Conservation (phyloP, 2,329 filamentous ascomycete species). For the Pseudogymnoascus sp. region DNA sequence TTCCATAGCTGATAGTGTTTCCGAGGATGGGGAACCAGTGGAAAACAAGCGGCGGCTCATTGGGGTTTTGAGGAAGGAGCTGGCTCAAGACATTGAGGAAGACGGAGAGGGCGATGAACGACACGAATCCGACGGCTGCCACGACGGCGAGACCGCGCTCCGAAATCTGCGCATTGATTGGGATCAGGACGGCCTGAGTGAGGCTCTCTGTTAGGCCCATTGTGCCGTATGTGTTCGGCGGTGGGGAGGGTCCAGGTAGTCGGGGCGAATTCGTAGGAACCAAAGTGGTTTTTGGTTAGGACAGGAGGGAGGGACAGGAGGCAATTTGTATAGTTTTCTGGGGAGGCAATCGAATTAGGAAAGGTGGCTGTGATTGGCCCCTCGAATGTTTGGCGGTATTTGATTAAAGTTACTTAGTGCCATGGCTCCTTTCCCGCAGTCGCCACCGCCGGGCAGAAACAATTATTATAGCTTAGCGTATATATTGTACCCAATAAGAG, state of each 20-base stretch:
- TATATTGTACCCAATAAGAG: not conserved
- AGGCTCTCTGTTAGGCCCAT: constrained; percentile 7
- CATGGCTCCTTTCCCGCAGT: not conserved
- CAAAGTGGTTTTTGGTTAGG: not conserved
- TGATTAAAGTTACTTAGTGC: not conserved
- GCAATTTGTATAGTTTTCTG: not conserved
- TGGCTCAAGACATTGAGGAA: constrained; percentile 73
- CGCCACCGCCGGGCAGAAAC: not conserved
- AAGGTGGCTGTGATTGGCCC: not conserved
- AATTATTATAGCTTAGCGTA: not conserved
- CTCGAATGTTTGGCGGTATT: not conserved
- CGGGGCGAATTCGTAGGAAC: not conserved
- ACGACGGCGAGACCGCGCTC: constrained; percentile 23
- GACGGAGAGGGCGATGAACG: constrained; percentile 47
- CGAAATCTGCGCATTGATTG: constrained; percentile 22
- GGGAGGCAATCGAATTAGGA: not conserved
- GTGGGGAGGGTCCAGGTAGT: not conserved
- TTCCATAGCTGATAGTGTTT: constrained; percentile 88
- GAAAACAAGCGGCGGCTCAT: constrained; percentile 73
- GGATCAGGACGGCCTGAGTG: constrained; percentile 8
- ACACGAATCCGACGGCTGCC: constrained; percentile 20
- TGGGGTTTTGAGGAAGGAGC: constrained; percentile 69
- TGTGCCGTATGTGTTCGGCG: not conserved
- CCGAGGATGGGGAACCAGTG: constrained; percentile 78
- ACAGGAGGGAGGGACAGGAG: not conserved